phyloP scores from a whole-genome alignment of 768 basidiomycete genomes.

The Candolleomyces eurysporus region DNA sequence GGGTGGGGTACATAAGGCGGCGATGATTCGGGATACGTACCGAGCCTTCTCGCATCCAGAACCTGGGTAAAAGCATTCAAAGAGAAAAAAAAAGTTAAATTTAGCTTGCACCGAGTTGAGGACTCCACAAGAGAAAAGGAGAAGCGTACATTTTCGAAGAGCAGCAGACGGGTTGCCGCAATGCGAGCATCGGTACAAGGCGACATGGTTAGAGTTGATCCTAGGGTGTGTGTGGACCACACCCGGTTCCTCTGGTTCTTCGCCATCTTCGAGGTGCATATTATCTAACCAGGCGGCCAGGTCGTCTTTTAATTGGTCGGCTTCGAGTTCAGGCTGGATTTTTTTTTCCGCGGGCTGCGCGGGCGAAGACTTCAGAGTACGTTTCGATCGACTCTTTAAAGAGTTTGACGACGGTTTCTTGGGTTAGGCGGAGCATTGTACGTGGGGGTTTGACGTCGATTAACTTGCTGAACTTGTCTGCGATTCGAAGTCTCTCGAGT shows the following conservation, averaged over 20 bases:
- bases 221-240: slow-evolving; percentile 27
- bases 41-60: slow-evolving; percentile 8
- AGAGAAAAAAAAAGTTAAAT: not conserved
- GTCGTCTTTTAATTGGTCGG: slow-evolving; percentile 51
- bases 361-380: slow-evolving; percentile 44
- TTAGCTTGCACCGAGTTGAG: not conserved
- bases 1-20: not conserved
- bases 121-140: not conserved
- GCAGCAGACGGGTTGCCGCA: slow-evolving; percentile 54
- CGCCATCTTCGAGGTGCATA: slow-evolving; percentile 37
- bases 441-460: slow-evolving; percentile 45
- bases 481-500: slow-evolving; percentile 43
- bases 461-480: slow-evolving; percentile 39
- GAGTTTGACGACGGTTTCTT: slow-evolving; percentile 46
- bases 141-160: slow-evolving; percentile 5
- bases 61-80: slow-evolving; percentile 1
- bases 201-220: slow-evolving; percentile 47
- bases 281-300: slow-evolving; percentile 58
- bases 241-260: slow-evolving; percentile 11
- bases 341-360: slow-evolving; percentile 27
- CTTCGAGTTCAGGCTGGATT: slow-evolving; percentile 20
- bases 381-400: slow-evolving; percentile 45
- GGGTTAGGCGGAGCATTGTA: slow-evolving; percentile 52
- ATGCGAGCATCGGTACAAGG: slow-evolving; percentile 60
- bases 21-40: not conserved